Evolutionary conservation across 164 flowering plant species (phyloP).

Genomic region (Hamamelis virginiana): DNA sequence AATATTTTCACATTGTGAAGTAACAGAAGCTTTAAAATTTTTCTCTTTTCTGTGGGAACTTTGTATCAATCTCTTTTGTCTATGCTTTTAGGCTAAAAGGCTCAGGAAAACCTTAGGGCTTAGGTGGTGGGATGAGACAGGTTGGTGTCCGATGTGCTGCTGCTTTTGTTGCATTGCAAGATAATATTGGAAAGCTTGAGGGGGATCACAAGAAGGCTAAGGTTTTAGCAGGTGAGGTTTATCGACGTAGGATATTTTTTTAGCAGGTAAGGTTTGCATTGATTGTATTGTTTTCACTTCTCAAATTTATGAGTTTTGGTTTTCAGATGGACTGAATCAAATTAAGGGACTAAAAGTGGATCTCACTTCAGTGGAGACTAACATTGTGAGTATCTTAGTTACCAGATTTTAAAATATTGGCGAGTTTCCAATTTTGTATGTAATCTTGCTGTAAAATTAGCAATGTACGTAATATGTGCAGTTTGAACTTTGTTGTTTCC

Average conservation of each 20-base stretch:
- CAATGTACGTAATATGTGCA: too few relatives aligned
- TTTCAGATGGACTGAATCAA: slow-evolving; percentile 68
- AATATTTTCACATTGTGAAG: background rate
- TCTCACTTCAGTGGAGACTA: slow-evolving; percentile 69
- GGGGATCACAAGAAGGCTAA: slow-evolving; percentile 84
- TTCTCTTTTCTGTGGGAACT: background rate
- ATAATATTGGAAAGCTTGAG: slow-evolving; percentile 68
- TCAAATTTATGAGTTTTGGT: background rate
- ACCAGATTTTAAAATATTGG: background rate
- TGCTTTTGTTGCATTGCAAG: slow-evolving; percentile 71
- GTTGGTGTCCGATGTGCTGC: slow-evolving; percentile 82
- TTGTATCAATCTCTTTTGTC: background rate
- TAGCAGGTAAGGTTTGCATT: too few relatives aligned
- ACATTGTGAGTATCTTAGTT: slow-evolving; percentile 56
- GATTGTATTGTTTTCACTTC: too few relatives aligned
- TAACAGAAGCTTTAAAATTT: background rate
- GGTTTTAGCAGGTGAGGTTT: slow-evolving; percentile 61
- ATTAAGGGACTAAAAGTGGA: slow-evolving; percentile 72
- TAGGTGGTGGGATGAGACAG: slow-evolving; percentile 96
- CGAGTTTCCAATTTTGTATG: background rate
- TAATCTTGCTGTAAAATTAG: too few relatives aligned
- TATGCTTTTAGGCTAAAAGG: slow-evolving; percentile 56
- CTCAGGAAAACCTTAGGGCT: slow-evolving; percentile 88
- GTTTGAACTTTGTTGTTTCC: too few relatives aligned
- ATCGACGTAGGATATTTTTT: background rate